Evolutionary conservation across 768 basidiomycete species (phyloP).

Genomic region (Amanita exitialis): DNA sequence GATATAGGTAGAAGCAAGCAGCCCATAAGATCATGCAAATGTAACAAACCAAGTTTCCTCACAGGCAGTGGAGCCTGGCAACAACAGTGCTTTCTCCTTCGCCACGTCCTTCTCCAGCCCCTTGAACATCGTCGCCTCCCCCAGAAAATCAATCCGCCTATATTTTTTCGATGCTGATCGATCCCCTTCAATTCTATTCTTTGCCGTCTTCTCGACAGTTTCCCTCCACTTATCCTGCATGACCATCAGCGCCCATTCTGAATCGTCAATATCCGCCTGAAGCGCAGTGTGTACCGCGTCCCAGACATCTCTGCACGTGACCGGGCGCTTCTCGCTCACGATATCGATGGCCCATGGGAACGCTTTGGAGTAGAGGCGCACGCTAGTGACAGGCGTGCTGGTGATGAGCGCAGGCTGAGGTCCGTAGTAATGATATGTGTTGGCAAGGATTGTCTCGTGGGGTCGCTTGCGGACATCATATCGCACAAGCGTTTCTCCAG

Average conservation of each 20-base stretch:
- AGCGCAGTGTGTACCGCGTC: constrained; percentile 38
- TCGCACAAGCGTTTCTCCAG: constrained; percentile 36
- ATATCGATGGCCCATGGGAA: constrained; percentile 65
- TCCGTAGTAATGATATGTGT: constrained; percentile 30
- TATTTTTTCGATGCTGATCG: constrained; percentile 18
- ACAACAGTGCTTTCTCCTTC: constrained; percentile 36
- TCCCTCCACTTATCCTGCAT: constrained; percentile 31
- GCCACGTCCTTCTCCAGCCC: constrained; percentile 55
- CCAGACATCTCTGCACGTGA: constrained; percentile 48
- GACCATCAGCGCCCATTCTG: constrained; percentile 55
- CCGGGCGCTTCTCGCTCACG: constrained; percentile 20
- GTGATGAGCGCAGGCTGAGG: constrained; percentile 25
- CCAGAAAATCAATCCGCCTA: constrained; percentile 58
- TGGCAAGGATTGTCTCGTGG: constrained; percentile 28
- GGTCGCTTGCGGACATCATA: constrained; percentile 39
- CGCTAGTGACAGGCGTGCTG: constrained; percentile 20
- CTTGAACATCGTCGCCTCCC: constrained; percentile 45
- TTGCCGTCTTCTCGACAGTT: constrained; percentile 38
- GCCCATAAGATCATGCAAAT: constrained; percentile 1
- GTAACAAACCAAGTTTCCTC: constrained; percentile 54
- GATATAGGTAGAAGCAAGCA: not conserved
- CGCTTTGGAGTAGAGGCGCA: constrained; percentile 47
- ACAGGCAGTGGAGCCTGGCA: constrained; percentile 32
- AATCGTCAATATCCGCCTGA: constrained; percentile 46
- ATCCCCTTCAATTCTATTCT: constrained; percentile 32